Conservation (phyloP, 192 early-diverging fungal species). For the Coemansia sp. region DNA sequence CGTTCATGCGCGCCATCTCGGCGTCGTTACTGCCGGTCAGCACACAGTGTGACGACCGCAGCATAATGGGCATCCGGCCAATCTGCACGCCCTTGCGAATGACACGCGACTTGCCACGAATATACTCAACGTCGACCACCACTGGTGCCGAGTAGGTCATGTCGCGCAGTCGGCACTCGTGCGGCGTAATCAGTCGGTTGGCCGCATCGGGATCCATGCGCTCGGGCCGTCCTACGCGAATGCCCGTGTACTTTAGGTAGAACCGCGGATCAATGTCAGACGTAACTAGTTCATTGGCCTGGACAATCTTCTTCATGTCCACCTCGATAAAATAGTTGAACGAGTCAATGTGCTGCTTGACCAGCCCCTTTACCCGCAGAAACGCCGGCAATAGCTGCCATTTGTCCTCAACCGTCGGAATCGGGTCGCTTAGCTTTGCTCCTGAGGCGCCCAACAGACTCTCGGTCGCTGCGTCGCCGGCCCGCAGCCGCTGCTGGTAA, state of each 20-base stretch:
- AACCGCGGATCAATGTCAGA: conserved; percentile 94
- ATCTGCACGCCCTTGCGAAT: conserved; percentile 79
- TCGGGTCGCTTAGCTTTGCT: conserved; percentile 36
- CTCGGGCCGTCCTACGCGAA: conserved; percentile 81
- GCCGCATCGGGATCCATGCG: conserved; percentile 72
- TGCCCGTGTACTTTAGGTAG: conserved; percentile 88
- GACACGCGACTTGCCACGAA: conserved; percentile 77
- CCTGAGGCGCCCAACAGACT: conserved; percentile 18
- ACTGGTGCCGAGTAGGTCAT: conserved; percentile 93
- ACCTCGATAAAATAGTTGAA: conserved; percentile 98
- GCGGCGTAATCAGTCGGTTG: conserved; percentile 79
- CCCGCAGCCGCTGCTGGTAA: conserved; percentile 16
- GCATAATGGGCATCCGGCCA: conserved; percentile 96
- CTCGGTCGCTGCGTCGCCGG: conserved; percentile 20
- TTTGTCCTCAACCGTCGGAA: conserved; percentile 74
- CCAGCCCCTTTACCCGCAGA: conserved; percentile 92
- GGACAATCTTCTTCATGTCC: conserved; percentile 91
- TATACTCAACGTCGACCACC: conserved; percentile 91
- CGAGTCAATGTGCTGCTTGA: conserved; percentile 99
- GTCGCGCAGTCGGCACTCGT: conserved; percentile 95
- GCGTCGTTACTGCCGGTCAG: conserved; percentile 73
- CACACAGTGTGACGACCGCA: conserved; percentile 81
- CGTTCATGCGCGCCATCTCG: conserved; percentile 83
- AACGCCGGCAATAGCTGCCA: conserved; percentile 98
- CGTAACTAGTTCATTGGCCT: conserved; percentile 84